phyloP scores from a whole-genome alignment of 441 rosid species.

The Erodium moschatum region DNA sequence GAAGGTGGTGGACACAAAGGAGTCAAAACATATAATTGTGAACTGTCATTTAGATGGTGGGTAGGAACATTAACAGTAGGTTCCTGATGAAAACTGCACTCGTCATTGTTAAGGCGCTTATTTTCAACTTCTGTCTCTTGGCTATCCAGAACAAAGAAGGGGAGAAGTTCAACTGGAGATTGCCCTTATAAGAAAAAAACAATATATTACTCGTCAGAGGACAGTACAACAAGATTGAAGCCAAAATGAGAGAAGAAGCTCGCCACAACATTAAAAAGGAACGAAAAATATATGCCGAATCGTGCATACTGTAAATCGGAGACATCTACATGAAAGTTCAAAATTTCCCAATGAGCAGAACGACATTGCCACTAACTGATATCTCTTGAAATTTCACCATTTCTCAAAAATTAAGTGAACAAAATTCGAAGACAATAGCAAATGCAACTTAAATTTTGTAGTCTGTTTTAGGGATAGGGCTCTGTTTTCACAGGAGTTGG shows the following conservation, averaged over 20 bases:
- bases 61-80: slow-evolving; percentile 49
- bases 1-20: slow-evolving; percentile 69
- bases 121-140: slow-evolving; percentile 27
- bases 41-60: slow-evolving; percentile 69
- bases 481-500: background rate
- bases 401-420: background rate
- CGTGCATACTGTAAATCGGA: background rate
- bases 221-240: slow-evolving; percentile 1
- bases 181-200: slow-evolving; percentile 28
- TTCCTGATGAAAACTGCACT: slow-evolving; percentile 29
- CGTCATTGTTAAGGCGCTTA: slow-evolving; percentile 15
- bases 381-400: background rate
- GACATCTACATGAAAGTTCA: background rate
- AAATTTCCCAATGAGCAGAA: background rate
- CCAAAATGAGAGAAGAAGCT: background rate
- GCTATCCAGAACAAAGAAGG: slow-evolving; percentile 32
- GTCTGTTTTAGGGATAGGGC: background rate
- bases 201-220: slow-evolving; percentile 23
- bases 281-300: background rate
- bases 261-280: background rate
- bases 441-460: slow-evolving; percentile 5
- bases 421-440: background rate
- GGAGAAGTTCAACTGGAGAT: slow-evolving; percentile 34
- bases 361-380: background rate
- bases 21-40: slow-evolving; percentile 55